phyloP scores from a whole-genome alignment of 352 stramenopile genomes.

The Globisporangium perplexum region DNA sequence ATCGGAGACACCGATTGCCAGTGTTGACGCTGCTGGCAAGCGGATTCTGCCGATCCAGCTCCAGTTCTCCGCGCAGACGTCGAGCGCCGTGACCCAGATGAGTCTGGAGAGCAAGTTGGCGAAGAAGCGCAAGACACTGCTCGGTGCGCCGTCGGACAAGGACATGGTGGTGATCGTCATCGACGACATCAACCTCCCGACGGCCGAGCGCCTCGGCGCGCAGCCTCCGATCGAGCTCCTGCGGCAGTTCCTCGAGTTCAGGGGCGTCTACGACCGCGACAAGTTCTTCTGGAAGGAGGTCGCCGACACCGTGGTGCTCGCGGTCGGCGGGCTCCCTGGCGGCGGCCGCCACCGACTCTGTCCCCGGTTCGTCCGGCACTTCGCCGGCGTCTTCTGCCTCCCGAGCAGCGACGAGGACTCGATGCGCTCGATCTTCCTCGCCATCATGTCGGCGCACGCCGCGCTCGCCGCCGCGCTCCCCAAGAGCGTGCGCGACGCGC shows the following conservation, averaged over 20 bases:
- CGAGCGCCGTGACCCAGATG: conserved; percentile 68
- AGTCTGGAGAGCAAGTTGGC: conserved; percentile 88
- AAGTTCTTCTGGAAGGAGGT: conserved; percentile 85
- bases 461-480: conserved; percentile 17
- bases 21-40: too few relatives aligned
- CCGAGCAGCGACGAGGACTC: conserved; percentile 59
- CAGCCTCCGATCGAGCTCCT: conserved; percentile 79
- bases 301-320: conserved; percentile 55
- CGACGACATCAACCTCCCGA: conserved; percentile 92
- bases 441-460: conserved; percentile 72
- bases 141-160: conserved; percentile 77
- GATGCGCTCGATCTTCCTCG: conserved; percentile 87
- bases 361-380: conserved; percentile 63
- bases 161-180: conserved; percentile 80
- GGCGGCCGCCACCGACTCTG: conserved; percentile 53
- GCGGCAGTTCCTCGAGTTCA: conserved; percentile 60
- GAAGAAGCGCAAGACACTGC: conserved; percentile 90
- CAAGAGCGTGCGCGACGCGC: conserved; percentile 47
- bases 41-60: conserved; percentile 48
- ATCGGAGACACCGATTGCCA: background rate
- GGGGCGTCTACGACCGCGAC: conserved; percentile 77
- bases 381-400: conserved; percentile 61
- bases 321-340: conserved; percentile 49
- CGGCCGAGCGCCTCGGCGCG: conserved; percentile 56
- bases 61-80: conserved; percentile 88